These are phyloP conservation scores for Scytalidium lignicola DNA, from an alignment of 2,329 filamentous ascomycete genomes.

Conservation along the genomic window DNA sequence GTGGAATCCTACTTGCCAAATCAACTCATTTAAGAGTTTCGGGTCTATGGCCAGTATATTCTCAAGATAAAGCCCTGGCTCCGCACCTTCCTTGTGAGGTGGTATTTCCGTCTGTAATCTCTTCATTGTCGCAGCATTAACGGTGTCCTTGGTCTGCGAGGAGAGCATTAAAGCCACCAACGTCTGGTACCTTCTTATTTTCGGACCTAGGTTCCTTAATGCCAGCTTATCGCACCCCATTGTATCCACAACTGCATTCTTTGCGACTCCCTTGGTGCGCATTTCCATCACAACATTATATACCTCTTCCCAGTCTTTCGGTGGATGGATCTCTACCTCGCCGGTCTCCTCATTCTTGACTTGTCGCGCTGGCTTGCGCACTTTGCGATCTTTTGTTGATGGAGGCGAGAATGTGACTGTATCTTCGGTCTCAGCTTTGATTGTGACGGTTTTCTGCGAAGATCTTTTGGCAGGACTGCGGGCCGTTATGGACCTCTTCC, in stretches of 20 bases:
- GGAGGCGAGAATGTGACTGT: constrained; percentile 21
- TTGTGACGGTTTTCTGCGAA: constrained; percentile 19
- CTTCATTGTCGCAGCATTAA: constrained; percentile 63
- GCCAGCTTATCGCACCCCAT: constrained; percentile 90
- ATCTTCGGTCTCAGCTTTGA: constrained; percentile 38
- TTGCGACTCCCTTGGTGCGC: constrained; percentile 53
- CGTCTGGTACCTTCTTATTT: constrained; percentile 62
- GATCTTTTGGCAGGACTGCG: constrained; percentile 19
- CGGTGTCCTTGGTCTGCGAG: constrained; percentile 70
- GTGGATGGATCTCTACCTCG: constrained; percentile 46
- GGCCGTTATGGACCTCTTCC: constrained; percentile 37
- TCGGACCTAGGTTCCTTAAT: constrained; percentile 38
- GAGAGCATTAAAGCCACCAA: constrained; percentile 67
- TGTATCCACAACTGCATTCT: constrained; percentile 86
- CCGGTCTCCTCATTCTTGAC: constrained; percentile 36
- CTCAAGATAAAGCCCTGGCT: constrained; percentile 51
- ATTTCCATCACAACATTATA: constrained; percentile 76
- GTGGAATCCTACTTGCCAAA: constrained; percentile 67
- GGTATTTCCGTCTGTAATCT: constrained; percentile 58
- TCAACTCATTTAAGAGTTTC: constrained; percentile 55
- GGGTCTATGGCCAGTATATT: constrained; percentile 58
- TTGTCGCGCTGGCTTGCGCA: constrained; percentile 44
- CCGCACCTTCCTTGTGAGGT: constrained; percentile 23
- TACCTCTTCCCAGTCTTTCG: constrained; percentile 77
- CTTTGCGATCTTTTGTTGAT: constrained; percentile 28